Evolutionary conservation across 371 early-diverging fungal species (phyloP), one percentile per base, ranked within the genome.

Genomic region (Mucor racemosus): DNA sequence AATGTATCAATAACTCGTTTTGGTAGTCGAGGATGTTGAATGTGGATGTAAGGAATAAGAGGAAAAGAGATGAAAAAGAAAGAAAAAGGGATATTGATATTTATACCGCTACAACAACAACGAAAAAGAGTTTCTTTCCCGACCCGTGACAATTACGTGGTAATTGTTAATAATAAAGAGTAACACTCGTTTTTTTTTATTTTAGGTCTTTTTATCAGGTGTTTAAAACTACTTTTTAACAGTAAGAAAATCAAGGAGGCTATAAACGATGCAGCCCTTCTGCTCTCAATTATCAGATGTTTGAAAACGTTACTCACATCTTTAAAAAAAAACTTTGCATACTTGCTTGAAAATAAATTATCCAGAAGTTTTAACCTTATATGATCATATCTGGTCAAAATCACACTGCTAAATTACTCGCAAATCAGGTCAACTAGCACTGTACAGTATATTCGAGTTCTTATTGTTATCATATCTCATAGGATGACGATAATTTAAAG

Each of bases 1-100:
- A 17, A 44, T n/a, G 5, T 17, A 7, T 8, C 5, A 44, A 17
- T 17, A n/a, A 8, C 15, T 17, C 17, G 44, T 17, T 44, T 5
- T 15, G n/a, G 44, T 17, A 17, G 44, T 17, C 17, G 44, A 44
- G 1, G n/a, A 42, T 7, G 8, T 17, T 6, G 17, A 0, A 0
- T 44, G 44, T 7, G 17, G n/a, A 3, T 42, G n/a, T 44, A 63
- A 42, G 56, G 40, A 60, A 56, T 48, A 35, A 35, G 36, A 41
- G 62, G 31, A 62, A 53, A 64, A 59, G 68, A 65, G 74, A 74
- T 36, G 21, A 67, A 26, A 21, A 55, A 48, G 21, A 26, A 6
- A 57, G 10, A 35, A 33, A 33, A 15, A 44, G 17, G 44, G 26
- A 26, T 26, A 26, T 26, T 26, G 3, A 26, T 44, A 44, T 44